These are phyloP conservation scores for Przewalskia tangutica DNA, from an alignment of 257 asterid species.

Conservation along the genomic window DNA sequence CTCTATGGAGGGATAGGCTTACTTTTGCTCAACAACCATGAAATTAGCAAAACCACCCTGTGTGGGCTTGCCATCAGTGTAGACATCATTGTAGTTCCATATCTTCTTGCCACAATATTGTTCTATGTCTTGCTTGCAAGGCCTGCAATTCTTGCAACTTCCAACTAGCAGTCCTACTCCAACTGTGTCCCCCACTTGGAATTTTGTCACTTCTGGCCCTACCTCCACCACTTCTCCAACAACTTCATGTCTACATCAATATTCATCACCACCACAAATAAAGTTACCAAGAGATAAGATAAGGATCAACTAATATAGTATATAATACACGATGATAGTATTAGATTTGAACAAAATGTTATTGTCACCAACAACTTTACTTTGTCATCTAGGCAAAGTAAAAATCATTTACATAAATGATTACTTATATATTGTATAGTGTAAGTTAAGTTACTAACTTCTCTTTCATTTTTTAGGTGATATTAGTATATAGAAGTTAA, in stretches of 20 bases:
- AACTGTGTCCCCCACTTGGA: constrained; percentile 57
- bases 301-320: background rate
- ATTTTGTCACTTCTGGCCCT: constrained; percentile 62
- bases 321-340: background rate
- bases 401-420: background rate
- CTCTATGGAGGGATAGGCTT: constrained; percentile 3
- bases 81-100: constrained; percentile 89
- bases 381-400: background rate
- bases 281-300: background rate
- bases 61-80: constrained; percentile 76
- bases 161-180: constrained; percentile 86
- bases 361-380: background rate
- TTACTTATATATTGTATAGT: background rate
- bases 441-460: background rate
- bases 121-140: constrained; percentile 66
- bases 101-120: constrained; percentile 92
- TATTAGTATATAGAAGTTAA: background rate
- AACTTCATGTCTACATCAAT: constrained; percentile 65
- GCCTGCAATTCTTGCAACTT: constrained; percentile 56
- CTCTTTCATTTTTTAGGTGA: background rate
- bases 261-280: background rate
- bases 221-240: constrained; percentile 89
- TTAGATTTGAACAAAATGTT: background rate
- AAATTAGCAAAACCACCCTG: constrained; percentile 82
- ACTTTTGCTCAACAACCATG: constrained; percentile 88